Evolutionary conservation across 140 eudicot genomes (phyloP), one percentile per base, ranked within the genome.

Genomic region (Erigeron philadelphicus): DNA sequence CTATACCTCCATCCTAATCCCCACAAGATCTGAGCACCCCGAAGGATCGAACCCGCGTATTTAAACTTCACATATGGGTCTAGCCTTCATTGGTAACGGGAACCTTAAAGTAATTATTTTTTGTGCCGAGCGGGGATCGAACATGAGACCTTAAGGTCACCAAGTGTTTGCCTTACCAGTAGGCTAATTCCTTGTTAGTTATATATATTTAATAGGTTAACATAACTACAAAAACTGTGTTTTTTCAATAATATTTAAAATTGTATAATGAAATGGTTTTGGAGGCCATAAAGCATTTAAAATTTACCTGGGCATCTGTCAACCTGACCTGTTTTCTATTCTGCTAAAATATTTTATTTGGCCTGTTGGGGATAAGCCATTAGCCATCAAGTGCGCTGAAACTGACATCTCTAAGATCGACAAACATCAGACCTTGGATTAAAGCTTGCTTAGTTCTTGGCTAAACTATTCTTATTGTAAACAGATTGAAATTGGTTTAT

Each of bases 401-500:
- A n/a, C n/a, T n/a, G n/a, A n/a, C n/a, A 8, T 17, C 42, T 23
- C 6, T 19, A 70, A 17, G 19, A 57, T 21, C 23, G 45, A 70
- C 45, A 35, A 67, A 72, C 49, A 11, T 61, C 10, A 13, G n/a
- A 45, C 44, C 71, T 68, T 40, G 35, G 44, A 35, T 62, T 31
- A 58, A 8, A 52, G 43, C 45, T 10, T 8, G 10, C 7, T 0
- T 56, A 7, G 74, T 11, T 55, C 31, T 72, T 17, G 5, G 1
- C 6, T 7, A 38, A 47, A 47, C 11, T 2, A 31, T 4, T 38
- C 40, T 42, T 35, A 54, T 17, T 69, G n/a, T 17, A 46, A 56
- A 17, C 18, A 38, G 16, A 63, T 62, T 19, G 15, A 73, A 72
- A 35, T 18, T 31, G 55, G 67, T 40, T 58, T 49, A 13, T 38